Conservation (phyloP, 176 grass and related monocot genomes). For the Musa itinerans region DNA sequence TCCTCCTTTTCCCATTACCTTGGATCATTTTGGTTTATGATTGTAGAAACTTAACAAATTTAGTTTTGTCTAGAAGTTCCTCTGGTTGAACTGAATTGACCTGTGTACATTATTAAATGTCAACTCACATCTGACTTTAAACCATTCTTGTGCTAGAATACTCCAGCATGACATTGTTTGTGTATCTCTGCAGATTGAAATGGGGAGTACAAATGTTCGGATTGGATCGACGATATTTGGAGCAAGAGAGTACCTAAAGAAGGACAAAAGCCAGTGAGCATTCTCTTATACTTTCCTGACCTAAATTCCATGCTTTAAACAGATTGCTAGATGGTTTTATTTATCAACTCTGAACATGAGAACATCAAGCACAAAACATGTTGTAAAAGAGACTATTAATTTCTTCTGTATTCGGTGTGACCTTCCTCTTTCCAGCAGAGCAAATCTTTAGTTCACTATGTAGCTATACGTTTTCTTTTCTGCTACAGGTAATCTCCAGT, state of each 20-base stretch:
- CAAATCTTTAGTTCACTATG: too few species aligned
- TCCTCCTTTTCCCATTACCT: too few species aligned
- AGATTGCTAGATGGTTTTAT: not conserved
- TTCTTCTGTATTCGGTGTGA: too few species aligned
- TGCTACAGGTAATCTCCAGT: too few species aligned
- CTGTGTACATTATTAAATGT: not conserved
- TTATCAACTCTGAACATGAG: not conserved
- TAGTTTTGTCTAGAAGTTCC: too few species aligned
- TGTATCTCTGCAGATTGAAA: constrained; percentile 1
- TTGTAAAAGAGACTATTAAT: too few species aligned
- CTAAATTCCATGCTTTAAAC: not conserved
- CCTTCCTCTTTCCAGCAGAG: too few species aligned
- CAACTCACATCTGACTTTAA: not conserved
- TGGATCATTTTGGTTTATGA: not conserved
- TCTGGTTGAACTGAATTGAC: too few species aligned
- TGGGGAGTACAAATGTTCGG: constrained; percentile 14
- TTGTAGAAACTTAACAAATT: too few species aligned
- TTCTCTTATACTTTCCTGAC: not conserved
- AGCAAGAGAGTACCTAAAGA: constrained; percentile 9
- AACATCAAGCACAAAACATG: not conserved
- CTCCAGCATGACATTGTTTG: not conserved
- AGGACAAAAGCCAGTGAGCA: not conserved
- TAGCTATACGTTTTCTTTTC: too few species aligned
- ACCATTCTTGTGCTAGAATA: not conserved
- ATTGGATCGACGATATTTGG: constrained; percentile 9